These are phyloP conservation scores for Debaryomyces psychrophilus DNA, from an alignment of 1,139 yeast species.

Conservation along the genomic window DNA sequence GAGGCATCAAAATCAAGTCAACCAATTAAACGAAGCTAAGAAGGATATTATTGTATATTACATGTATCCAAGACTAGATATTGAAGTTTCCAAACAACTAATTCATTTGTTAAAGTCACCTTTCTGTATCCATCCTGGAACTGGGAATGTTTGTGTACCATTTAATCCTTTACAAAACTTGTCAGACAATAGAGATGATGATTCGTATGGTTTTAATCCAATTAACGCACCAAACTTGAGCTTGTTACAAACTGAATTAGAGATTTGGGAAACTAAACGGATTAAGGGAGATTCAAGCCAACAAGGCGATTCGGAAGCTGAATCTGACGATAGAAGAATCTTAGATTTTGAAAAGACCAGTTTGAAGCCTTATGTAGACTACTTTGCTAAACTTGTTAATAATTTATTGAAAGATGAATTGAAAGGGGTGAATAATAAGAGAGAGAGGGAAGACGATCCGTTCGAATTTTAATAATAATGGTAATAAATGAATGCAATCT, in stretches of 20 bases:
- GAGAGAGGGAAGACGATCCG: slow-evolving; percentile 45
- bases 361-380: slow-evolving; percentile 73
- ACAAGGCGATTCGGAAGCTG: slow-evolving; percentile 26
- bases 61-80: slow-evolving; percentile 89
- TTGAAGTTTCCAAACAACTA: slow-evolving; percentile 87
- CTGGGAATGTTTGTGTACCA: slow-evolving; percentile 98
- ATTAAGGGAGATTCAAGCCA: slow-evolving; percentile 32
- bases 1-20: slow-evolving; percentile 42
- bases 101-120: slow-evolving; percentile 95
- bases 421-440: slow-evolving; percentile 40
- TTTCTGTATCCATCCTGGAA: slow-evolving; percentile 96
- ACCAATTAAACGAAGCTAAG: slow-evolving; percentile 67
- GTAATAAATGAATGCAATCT: not conserved
- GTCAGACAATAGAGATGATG: slow-evolving; percentile 39
- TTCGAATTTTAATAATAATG: slow-evolving; percentile 28
- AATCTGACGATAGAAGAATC: slow-evolving; percentile 23
- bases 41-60: slow-evolving; percentile 82
- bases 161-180: slow-evolving; percentile 59
- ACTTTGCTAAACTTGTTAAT: slow-evolving; percentile 66
- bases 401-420: slow-evolving; percentile 60
- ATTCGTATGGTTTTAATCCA: slow-evolving; percentile 69
- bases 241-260: slow-evolving; percentile 58
- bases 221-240: slow-evolving; percentile 76
- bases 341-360: slow-evolving; percentile 67
- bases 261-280: slow-evolving; percentile 43